Conservation (phyloP, 1,284 basidiomycete genomes). For the Cutaneotrichosporon spelunceum region DNA sequence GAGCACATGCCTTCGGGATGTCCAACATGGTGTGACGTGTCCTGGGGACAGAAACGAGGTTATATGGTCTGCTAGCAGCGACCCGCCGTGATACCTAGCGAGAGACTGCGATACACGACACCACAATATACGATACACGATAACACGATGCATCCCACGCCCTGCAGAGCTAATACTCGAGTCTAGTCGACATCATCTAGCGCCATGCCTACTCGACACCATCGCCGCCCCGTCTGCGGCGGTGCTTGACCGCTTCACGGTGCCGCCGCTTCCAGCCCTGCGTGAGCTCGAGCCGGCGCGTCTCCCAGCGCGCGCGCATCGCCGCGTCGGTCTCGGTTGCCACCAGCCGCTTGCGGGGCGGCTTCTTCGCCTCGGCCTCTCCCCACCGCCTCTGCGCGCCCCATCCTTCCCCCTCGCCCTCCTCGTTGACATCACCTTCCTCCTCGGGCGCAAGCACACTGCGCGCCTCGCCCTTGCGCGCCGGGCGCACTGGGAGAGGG, state of each 20-base stretch:
- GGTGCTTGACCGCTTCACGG: constrained; percentile 71
- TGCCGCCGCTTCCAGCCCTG: constrained; percentile 73
- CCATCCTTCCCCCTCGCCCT: constrained; percentile 18
- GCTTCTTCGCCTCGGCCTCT: neutral
- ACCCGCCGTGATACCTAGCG: too few species aligned
- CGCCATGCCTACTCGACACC: constrained; percentile 22
- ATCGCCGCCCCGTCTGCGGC: constrained; percentile 59
- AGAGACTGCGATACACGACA: neutral
- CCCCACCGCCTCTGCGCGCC: neutral
- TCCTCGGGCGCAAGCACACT: constrained; percentile 13
- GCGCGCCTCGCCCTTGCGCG: constrained; percentile 26
- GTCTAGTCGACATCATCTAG: neutral
- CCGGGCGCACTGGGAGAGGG: constrained; percentile 21
- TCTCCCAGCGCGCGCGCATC: constrained; percentile 69
- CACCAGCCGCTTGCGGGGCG: constrained; percentile 27
- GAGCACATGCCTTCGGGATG: neutral
- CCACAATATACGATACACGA: neutral
- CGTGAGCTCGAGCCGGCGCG: constrained; percentile 65
- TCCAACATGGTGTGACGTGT: neutral
- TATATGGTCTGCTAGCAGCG: neutral
- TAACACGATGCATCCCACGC: neutral
- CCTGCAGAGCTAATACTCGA: too few species aligned
- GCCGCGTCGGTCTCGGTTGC: constrained; percentile 48
- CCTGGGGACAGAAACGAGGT: neutral
- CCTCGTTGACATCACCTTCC: constrained; percentile 7